phyloP scores from a whole-genome alignment of 2,329 filamentous ascomycete genomes.

The Cercospora berteroae region DNA sequence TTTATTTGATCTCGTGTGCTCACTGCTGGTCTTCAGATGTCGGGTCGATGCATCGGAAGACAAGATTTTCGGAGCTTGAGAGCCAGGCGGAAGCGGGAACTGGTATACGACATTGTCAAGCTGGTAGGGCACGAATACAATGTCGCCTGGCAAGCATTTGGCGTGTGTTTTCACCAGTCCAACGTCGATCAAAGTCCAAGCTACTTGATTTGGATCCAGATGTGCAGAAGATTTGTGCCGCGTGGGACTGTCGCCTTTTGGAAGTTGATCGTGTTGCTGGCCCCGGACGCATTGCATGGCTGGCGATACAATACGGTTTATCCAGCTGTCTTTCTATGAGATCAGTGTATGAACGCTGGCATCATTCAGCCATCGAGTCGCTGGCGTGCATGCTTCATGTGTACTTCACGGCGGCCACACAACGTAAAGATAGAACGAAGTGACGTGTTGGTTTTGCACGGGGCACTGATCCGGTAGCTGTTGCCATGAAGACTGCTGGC shows the following conservation, averaged over 20 bases:
- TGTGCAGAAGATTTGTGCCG: neutral
- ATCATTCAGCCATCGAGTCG: neutral
- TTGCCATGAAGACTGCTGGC: neutral
- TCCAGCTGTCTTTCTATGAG: neutral
- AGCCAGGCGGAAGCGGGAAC: conserved; percentile 11
- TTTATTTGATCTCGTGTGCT: neutral
- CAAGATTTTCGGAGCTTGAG: neutral
- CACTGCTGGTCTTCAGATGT: neutral
- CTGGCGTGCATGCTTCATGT: neutral
- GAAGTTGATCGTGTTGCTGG: neutral
- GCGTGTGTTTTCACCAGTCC: conserved; percentile 17
- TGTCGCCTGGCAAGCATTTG: conserved; percentile 11
- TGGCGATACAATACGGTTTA: neutral
- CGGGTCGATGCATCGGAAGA: neutral
- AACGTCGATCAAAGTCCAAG: conserved; percentile 10
- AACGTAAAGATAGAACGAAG: neutral
- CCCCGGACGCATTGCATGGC: neutral
- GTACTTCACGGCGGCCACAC: neutral
- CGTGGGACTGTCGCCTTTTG: neutral
- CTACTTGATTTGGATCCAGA: neutral
- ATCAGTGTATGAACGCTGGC: neutral
- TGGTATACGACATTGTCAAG: conserved; percentile 16
- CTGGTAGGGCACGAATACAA: conserved; percentile 14
- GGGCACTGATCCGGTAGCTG: neutral
- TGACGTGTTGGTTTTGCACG: neutral